Conservation (phyloP, 2,329 filamentous ascomycete species). For the Bipolaris oryzae region DNA sequence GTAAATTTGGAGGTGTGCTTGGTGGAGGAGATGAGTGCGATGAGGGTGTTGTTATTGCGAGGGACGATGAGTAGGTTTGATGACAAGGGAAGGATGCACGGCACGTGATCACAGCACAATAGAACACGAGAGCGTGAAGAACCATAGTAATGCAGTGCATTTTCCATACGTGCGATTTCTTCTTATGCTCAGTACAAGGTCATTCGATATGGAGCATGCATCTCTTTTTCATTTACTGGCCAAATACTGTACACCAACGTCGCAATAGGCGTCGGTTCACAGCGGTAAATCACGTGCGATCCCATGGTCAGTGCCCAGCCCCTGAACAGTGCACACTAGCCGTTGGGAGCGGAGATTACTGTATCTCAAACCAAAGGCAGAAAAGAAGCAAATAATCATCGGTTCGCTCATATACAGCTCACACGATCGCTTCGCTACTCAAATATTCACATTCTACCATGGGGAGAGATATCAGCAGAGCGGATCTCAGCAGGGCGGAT, state of each 20-base stretch:
- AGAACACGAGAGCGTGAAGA: too few relatives aligned
- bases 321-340: too few relatives aligned
- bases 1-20: slow-evolving; percentile 37
- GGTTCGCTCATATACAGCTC: neutral
- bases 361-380: neutral
- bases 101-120: too few relatives aligned
- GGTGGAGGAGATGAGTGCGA: slow-evolving; percentile 41
- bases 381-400: neutral
- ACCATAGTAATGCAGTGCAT: too few relatives aligned
- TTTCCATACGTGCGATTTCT: too few relatives aligned
- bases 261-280: too few relatives aligned
- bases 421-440: neutral
- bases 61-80: slow-evolving; percentile 23
- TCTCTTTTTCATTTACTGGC: too few relatives aligned
- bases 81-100: neutral
- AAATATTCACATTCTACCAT: neutral
- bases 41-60: slow-evolving; percentile 30
- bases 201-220: too few relatives aligned
- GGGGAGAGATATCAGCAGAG: neutral
- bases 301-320: too few relatives aligned
- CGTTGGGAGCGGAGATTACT: neutral
- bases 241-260: too few relatives aligned
- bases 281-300: too few relatives aligned
- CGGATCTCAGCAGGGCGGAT: neutral
- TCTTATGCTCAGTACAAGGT: too few relatives aligned